These are phyloP conservation scores for Claviceps quebecensis DNA, from an alignment of 2,329 filamentous ascomycete genomes.

Conservation along the genomic window DNA sequence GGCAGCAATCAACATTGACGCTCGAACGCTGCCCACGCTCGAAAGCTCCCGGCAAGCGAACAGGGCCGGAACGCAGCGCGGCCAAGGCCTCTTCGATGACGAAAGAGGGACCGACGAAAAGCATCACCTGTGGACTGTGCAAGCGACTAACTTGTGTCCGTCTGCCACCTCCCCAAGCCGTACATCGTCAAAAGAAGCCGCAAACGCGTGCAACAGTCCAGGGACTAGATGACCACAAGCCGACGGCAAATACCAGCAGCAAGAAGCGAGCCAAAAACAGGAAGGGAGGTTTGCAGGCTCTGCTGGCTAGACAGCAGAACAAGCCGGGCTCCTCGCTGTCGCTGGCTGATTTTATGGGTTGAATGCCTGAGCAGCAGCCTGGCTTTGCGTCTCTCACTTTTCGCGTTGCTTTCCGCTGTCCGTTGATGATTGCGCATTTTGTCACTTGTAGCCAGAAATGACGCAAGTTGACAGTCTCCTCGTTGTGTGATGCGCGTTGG, in stretches of 20 bases:
- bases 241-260: slow-evolving; percentile 36
- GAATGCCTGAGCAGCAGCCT: neutral
- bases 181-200: slow-evolving; percentile 12
- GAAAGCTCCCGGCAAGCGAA: neutral
- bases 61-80: neutral
- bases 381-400: too few relatives aligned
- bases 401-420: too few relatives aligned
- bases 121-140: slow-evolving; percentile 31
- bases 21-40: slow-evolving; percentile 17
- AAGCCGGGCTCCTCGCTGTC: slow-evolving; percentile 30
- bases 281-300: slow-evolving; percentile 51
- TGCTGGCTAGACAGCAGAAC: slow-evolving; percentile 40
- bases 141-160: slow-evolving; percentile 26
- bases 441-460: too few relatives aligned
- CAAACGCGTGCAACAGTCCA: slow-evolving; percentile 3
- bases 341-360: slow-evolving; percentile 38
- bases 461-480: too few relatives aligned
- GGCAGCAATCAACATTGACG: slow-evolving; percentile 27
- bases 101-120: slow-evolving; percentile 9
- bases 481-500: too few relatives aligned
- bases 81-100: neutral
- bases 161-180: slow-evolving; percentile 24
- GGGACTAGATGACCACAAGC: slow-evolving; percentile 11
- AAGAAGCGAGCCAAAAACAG: slow-evolving; percentile 52
- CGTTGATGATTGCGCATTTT: too few relatives aligned